Conservation (phyloP, 2,329 filamentous ascomycete species). For the Hypomyces rosellus region DNA sequence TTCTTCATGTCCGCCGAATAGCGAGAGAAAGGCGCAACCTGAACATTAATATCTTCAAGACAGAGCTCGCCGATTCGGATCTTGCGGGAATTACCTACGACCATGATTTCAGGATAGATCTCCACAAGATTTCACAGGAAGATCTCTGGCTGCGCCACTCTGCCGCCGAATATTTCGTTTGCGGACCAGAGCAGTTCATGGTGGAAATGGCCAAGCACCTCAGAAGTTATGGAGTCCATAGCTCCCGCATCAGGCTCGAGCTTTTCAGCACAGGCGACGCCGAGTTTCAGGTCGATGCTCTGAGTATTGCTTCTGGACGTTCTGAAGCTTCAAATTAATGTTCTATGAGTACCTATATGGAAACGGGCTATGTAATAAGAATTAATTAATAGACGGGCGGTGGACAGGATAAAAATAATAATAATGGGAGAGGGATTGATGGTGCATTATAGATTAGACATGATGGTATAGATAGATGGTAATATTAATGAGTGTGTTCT, state of each 20-base stretch:
- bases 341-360: too few relatives aligned
- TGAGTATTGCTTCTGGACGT: slow-evolving; percentile 19
- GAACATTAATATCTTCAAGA: slow-evolving; percentile 43
- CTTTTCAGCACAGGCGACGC: slow-evolving; percentile 42
- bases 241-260: slow-evolving; percentile 37
- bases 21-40: slow-evolving; percentile 30
- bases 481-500: too few relatives aligned
- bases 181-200: slow-evolving; percentile 51
- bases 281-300: slow-evolving; percentile 28
- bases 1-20: slow-evolving; percentile 43
- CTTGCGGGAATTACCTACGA: slow-evolving; percentile 38
- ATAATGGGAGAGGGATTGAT: too few relatives aligned
- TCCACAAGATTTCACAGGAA: slow-evolving; percentile 36
- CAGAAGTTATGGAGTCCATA: slow-evolving; percentile 32
- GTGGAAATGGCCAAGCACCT: slow-evolving; percentile 41
- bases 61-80: slow-evolving; percentile 40
- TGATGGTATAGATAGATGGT: too few relatives aligned
- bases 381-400: too few relatives aligned
- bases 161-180: slow-evolving; percentile 48
- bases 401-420: too few relatives aligned
- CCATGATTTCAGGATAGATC: slow-evolving; percentile 37
- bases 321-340: background rate
- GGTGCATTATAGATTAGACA: too few relatives aligned
- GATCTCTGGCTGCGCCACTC: slow-evolving; percentile 40
- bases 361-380: too few relatives aligned